Base-by-base conservation (phyloP, 2,329 filamentous ascomycete species). In the Aureobasidium uvarum region DNA sequence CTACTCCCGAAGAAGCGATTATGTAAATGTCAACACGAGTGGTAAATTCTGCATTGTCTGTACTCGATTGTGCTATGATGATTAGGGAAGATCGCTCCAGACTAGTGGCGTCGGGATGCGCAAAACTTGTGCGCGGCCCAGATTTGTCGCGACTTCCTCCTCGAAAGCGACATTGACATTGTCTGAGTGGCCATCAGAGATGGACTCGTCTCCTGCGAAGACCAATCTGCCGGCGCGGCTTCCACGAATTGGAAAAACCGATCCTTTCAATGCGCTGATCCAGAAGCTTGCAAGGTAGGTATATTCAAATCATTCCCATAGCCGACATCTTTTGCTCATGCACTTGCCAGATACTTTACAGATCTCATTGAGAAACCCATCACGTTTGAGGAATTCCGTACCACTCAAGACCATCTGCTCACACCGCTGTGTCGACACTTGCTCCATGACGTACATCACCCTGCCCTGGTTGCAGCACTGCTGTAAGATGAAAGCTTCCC, bases 301-400 rank as follows among this genome's bases (percentile, higher is more conserved):
- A 11, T 5, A 33, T 75, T 23, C 16, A 46, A 14, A 67, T 82
- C 69, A 20, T 31, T 31, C n/a, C 43, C 33, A 45, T 45, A 56
- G 54, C 25, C 60, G 31, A 25, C 45, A 36, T 39, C 62, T 13
- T 31, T 64, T 48, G n/a, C 65, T 66, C 54, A 45, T 58, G 36
- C n/a, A 71, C 28, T n/a, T 18, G 33, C 38, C 52, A 89, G 86
- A 62, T 89, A 85, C 73, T 83, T 90, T 67, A 79, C 83, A 66
- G 84, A 87, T 66, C 84, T 84, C 25, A 81, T 92, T 64, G 81
- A 83, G 60, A 77, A 87, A 52, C 88, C 89, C 18, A 85, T 85
- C 72, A 88, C 85, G 16, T 92, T 91, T 77, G 89, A 92, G 72
- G 89, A 91, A 75, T 80, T 92, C 10, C 82, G 88, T 55, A 89